Evolutionary conservation across 2,329 filamentous ascomycete species (phyloP).

Genomic region (Fusarium citri): DNA sequence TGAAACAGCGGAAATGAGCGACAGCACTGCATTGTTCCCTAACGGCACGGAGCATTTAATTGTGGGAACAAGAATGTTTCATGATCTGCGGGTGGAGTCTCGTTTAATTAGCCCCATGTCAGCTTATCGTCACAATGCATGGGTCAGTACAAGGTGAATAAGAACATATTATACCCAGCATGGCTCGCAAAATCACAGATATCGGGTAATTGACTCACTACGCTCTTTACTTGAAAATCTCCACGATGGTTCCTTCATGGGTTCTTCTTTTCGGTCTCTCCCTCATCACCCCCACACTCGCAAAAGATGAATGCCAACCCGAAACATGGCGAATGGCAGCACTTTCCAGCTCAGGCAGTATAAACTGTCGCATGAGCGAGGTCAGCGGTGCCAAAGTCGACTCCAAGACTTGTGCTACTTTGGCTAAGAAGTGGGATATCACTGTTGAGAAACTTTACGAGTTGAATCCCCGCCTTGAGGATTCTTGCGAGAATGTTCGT

Average conservation of each 20-base stretch:
- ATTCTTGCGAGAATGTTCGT: constrained; percentile 1
- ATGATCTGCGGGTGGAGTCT: background rate
- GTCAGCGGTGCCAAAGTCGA: background rate
- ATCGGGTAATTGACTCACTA: no score
- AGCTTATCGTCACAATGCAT: background rate
- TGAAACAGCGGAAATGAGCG: background rate
- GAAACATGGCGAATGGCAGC: background rate
- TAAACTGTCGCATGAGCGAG: constrained; percentile 7
- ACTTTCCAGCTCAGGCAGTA: background rate
- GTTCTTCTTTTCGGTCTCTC: background rate
- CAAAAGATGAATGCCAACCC: constrained; percentile 7
- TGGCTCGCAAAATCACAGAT: background rate
- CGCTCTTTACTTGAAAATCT: no score
- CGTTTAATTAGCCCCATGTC: background rate
- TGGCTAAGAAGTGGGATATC: background rate
- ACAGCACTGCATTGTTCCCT: background rate
- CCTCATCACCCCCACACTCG: background rate
- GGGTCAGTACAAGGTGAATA: background rate
- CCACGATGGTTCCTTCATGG: background rate
- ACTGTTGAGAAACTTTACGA: constrained; percentile 5
- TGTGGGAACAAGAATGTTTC: background rate
- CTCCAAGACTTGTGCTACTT: background rate
- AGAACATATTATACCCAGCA: background rate
- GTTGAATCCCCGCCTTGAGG: constrained; percentile 8
- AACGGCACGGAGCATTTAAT: background rate